phyloP scores from a whole-genome alignment of 1,284 basidiomycete genomes.

The Ceratorhiza oryzae-sativae region DNA sequence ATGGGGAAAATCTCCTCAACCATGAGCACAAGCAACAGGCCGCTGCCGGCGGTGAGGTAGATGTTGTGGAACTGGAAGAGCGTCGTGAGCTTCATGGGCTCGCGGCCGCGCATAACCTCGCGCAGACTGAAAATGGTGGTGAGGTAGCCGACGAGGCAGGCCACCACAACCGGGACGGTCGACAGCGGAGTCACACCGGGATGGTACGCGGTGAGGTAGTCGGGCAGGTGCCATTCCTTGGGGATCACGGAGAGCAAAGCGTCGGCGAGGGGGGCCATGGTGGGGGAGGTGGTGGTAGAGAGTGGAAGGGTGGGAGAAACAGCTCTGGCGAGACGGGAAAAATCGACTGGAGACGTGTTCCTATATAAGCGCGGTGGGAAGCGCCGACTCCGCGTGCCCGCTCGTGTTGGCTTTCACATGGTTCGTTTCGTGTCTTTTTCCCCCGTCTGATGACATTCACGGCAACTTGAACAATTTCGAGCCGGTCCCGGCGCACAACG shows the following conservation, averaged over 20 bases:
- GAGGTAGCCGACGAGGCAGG: constrained; percentile 81
- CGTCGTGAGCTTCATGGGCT: constrained; percentile 78
- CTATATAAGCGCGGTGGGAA: constrained; percentile 13
- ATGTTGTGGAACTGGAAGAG: constrained; percentile 84
- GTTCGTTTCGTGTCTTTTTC: constrained; percentile 7
- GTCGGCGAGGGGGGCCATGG: constrained; percentile 63
- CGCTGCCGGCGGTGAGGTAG: constrained; percentile 60
- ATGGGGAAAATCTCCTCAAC: constrained; percentile 62
- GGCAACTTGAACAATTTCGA: constrained; percentile 4
- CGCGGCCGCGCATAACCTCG: constrained; percentile 81
- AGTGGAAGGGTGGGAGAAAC: constrained; percentile 28
- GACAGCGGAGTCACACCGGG: constrained; percentile 80
- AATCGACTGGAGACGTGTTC: constrained; percentile 29
- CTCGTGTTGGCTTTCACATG: constrained; percentile 15
- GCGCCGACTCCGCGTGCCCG: constrained; percentile 34
- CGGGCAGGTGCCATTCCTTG: constrained; percentile 58
- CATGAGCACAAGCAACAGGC: constrained; percentile 60
- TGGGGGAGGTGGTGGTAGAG: constrained; percentile 30
- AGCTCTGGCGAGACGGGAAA: constrained; percentile 26
- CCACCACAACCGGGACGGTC: constrained; percentile 74
- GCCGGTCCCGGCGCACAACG: constrained; percentile 20
- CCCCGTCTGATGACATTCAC: constrained; percentile 8
- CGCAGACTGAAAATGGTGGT: constrained; percentile 87
- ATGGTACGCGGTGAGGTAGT: constrained; percentile 71
- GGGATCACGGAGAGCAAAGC: constrained; percentile 65